Percentiles rank a stretch among this genome's conserved stretches.
These are phyloP conservation scores for Aspergillus terreus DNA, from an alignment of 2,329 filamentous ascomycete species.

Conservation along the genomic window DNA sequence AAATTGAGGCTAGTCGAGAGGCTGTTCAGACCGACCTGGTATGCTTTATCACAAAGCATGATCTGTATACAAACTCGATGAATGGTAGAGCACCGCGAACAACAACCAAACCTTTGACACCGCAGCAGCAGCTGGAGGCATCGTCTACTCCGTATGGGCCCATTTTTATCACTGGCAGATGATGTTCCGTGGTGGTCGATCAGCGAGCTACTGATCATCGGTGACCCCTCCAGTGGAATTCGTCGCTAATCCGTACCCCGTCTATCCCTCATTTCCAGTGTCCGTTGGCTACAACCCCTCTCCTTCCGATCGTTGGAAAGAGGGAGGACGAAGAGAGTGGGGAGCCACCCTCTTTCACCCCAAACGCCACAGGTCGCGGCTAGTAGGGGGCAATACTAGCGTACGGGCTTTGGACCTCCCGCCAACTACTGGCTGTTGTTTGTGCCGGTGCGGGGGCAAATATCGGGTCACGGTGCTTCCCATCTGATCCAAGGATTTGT, in stretches of 20 bases:
- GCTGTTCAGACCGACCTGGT: too few species aligned
- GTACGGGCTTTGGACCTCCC: not conserved
- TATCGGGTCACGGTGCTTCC: slow-evolving; percentile 17
- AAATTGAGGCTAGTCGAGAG: too few species aligned
- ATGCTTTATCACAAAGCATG: not conserved
- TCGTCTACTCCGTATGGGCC: too few species aligned
- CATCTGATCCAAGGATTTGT: slow-evolving; percentile 6
- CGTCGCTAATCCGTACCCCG: not conserved
- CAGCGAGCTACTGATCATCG: not conserved
- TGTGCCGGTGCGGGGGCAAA: not conserved
- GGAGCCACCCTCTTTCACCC: not conserved
- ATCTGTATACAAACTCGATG: too few species aligned
- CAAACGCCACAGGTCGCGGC: not conserved
- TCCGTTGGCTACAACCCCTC: not conserved
- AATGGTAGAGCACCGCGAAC: too few species aligned
- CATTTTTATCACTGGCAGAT: not conserved
- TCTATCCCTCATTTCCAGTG: not conserved
- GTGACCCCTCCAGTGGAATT: not conserved
- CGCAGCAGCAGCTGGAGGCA: too few species aligned
- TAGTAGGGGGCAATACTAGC: not conserved
- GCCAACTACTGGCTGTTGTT: not conserved
- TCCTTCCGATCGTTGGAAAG: not conserved
- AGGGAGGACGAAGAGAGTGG: not conserved
- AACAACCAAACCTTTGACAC: too few species aligned
- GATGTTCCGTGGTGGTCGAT: not conserved